These are phyloP conservation scores for Suillus cothurnatus DNA, from an alignment of 768 basidiomycete species.

Conservation along the genomic window DNA sequence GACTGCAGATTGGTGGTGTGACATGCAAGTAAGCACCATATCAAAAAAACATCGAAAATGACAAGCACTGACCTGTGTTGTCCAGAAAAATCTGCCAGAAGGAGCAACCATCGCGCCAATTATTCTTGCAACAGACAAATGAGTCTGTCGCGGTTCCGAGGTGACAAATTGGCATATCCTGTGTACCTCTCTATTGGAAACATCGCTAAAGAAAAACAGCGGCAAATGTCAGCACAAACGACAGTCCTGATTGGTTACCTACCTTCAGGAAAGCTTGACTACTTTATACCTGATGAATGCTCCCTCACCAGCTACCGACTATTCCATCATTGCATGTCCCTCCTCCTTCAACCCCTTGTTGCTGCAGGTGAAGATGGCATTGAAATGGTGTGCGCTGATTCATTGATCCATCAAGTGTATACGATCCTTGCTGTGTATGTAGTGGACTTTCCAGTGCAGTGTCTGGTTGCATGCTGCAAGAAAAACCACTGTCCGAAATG, in stretches of 20 bases:
- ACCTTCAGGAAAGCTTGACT: constrained; percentile 9
- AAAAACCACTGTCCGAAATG: constrained; percentile 15
- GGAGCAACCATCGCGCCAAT: constrained; percentile 20
- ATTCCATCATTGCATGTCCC: constrained; percentile 24
- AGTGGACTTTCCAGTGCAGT: constrained; percentile 27
- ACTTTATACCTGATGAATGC: neutral
- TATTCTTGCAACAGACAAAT: constrained; percentile 45
- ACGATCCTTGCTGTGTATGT: constrained; percentile 27
- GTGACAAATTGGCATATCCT: constrained; percentile 32
- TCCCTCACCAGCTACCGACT: constrained; percentile 19
- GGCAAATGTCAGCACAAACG: constrained; percentile 13
- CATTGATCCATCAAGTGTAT: constrained; percentile 13
- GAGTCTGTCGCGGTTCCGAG: constrained; percentile 38
- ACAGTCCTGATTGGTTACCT: constrained; percentile 10
- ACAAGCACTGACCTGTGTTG: neutral
- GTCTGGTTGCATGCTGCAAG: constrained; percentile 16
- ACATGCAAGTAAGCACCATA: constrained; percentile 17
- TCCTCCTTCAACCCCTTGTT: constrained; percentile 19
- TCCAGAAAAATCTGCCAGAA: constrained; percentile 9
- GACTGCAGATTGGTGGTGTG: constrained; percentile 29
- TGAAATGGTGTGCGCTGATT: constrained; percentile 21
- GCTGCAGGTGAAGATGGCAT: constrained; percentile 19
- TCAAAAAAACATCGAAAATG: neutral
- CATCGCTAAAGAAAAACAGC: constrained; percentile 18
- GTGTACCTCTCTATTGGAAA: constrained; percentile 31